Conservation (phyloP, 73 alveolate genomes). For the Paramecium biaurelia region DNA sequence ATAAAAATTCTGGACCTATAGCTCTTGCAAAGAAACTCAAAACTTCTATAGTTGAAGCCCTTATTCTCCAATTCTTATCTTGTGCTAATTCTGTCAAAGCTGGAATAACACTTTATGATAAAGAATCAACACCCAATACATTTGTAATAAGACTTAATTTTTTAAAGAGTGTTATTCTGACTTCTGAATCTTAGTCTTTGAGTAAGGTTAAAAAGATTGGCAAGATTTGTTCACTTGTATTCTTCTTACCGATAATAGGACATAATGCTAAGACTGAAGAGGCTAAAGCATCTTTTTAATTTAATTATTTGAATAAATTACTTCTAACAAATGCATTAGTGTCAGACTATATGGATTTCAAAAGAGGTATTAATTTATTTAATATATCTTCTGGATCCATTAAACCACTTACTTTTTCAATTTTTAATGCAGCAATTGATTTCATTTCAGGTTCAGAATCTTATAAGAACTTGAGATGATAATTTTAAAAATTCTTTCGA, state of each 20-base stretch:
- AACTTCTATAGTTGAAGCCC: constrained; percentile 60
- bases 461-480: constrained; percentile 36
- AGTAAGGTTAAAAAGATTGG: constrained; percentile 50
- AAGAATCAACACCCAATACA: constrained; percentile 56
- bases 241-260: constrained; percentile 53
- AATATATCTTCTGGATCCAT: constrained; percentile 60
- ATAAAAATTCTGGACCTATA: constrained; percentile 56
- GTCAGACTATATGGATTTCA: constrained; percentile 24
- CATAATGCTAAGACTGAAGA: constrained; percentile 56
- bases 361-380: constrained; percentile 45
- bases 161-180: constrained; percentile 61
- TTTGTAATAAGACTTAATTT: constrained; percentile 49
- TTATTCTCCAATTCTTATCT: constrained; percentile 66
- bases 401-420: constrained; percentile 24
- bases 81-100: constrained; percentile 63
- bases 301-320: neutral
- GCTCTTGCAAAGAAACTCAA: constrained; percentile 63
- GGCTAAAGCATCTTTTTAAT: constrained; percentile 38
- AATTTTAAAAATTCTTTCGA: constrained; percentile 33
- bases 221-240: constrained; percentile 56
- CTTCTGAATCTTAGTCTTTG: constrained; percentile 57
- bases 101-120: constrained; percentile 58
- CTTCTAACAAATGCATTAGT: constrained; percentile 61
- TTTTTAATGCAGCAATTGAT: constrained; percentile 56
- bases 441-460: constrained; percentile 66